phyloP scores from a whole-genome alignment of 2,329 filamentous ascomycete genomes.

The Aureobasidium subglaciale region DNA sequence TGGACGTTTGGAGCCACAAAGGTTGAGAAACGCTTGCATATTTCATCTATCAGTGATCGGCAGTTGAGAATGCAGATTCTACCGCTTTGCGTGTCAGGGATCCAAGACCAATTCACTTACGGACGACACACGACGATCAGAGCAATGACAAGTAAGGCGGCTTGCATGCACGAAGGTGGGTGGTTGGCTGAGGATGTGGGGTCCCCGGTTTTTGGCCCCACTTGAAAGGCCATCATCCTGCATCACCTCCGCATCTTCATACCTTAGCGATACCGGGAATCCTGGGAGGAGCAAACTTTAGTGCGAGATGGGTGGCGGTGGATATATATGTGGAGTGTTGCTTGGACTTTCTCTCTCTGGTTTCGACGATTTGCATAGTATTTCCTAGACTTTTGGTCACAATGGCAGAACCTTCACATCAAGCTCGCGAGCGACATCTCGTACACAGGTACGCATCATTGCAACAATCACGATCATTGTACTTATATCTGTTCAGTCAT shows the following conservation, averaged over 20 bases:
- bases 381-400: neutral
- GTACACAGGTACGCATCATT: slow-evolving; percentile 4
- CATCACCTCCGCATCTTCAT: slow-evolving; percentile 4
- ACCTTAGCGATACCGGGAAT: slow-evolving; percentile 1
- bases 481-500: slow-evolving; percentile 35
- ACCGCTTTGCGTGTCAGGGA: neutral
- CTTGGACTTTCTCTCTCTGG: neutral
- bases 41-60: neutral
- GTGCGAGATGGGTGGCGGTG: neutral
- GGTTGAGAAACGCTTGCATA: neutral
- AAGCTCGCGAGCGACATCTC: neutral
- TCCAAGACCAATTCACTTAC: neutral
- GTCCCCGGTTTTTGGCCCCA: slow-evolving; percentile 1
- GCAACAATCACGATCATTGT: neutral
- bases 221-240: neutral
- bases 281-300: neutral
- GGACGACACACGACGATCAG: neutral
- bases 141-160: neutral
- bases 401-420: slow-evolving; percentile 2
- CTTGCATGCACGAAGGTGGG: neutral
- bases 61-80: slow-evolving; percentile 1
- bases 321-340: neutral
- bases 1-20: slow-evolving; percentile 32
- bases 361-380: neutral
- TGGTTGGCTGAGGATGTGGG: slow-evolving; percentile 3